Evolutionary conservation across 371 early-diverging fungal species (phyloP), one percentile per base, ranked within the genome.

Genomic region (Actinomortierella wolfii): DNA sequence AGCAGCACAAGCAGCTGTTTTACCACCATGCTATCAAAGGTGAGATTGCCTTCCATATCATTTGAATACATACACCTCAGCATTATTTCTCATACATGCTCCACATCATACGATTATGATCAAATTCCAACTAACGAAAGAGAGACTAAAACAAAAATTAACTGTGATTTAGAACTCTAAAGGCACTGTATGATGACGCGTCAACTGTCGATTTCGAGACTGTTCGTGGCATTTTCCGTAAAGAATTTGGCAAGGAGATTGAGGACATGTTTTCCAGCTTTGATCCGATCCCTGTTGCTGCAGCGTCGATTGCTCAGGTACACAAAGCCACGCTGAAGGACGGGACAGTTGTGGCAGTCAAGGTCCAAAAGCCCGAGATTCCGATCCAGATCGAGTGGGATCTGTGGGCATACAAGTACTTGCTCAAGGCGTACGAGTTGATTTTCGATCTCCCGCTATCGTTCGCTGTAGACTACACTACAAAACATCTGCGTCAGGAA

Each of bases 271-370:
- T 92, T 77, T 71, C 71, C 3, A 83, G 86, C 6, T 95, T 97
- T 66, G 88, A 88, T 18, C 64, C 67, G 28, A 56, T 67, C 23
- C 92, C 96, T 0, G 78, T 94, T 7, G 97, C 96, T 0, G 91
- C 93, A 1, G 97, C 97, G 0, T 95, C 95, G 8, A 92, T 97
- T 56, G 97, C 97, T 0, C 96, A 96, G 65, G 97, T 97, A 4
- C 97, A 97, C 64, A 83, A 83, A 21, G 96, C 95, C 2, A 83
- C 79, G n/a, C 75, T 97, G 15, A 80, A 83, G 43, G 86, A 84
- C 51, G 90, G 90, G 1, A 84, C 87, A 2, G 57, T 66, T 0
- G 94, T 97, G 1, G 97, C 96, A 0, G 94, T 97, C 34, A 97
- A 97, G 80, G 84, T 97, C 2, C 97, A 97, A 58, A 96, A 97